Evolutionary conservation across 2,329 filamentous ascomycete genomes (phyloP), one percentile per base, ranked within the genome.

Genomic region (Lachnellula willkommii): DNA sequence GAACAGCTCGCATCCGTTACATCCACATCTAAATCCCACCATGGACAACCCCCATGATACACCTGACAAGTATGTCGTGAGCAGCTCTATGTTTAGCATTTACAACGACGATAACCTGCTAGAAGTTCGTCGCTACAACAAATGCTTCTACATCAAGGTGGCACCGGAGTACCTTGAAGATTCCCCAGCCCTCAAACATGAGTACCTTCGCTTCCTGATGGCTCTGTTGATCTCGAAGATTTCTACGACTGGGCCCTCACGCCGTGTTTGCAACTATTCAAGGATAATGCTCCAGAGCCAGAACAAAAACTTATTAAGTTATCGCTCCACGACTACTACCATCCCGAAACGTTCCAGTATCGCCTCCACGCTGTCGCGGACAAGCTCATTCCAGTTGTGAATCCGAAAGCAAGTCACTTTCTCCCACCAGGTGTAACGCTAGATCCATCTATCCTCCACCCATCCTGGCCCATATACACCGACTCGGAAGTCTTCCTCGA

Each of bases 161-260:
- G 28, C 43, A 17, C 43, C 53, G 12, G 52, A 58, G 48, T 60
- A 60, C 47, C 55, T 61, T 39, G 52, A 50, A 17, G 39, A 52
- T 15, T 57, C 53, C 48, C 50, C 60, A 47, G 8, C 32, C 17
- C 55, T 63, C 49, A 52, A 54, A 49, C 20, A 59, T 15, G 26
- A 59, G 54, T 63, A 63, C 49, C 56, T 63, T 37, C 24, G 52
- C 35, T 59, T 57, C 37, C 50, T 61, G 49, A 42, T 39, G 42
- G 48, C 47, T 32, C 32, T 43, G 28, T 37, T 39, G 37, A 35
- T 24, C 52, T 48, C 24, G 61, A 63, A 42, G 57, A 60, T 47
- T 58, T 63, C 54, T 58, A 63, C 47, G 55, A 47, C 36, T 61
- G 57, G 61, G 53, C 55, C 24, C 47, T 63, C 11, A 36, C 57